These are phyloP conservation scores for Phytophthora rubi DNA, from an alignment of 352 stramenopile species.

Conservation along the genomic window DNA sequence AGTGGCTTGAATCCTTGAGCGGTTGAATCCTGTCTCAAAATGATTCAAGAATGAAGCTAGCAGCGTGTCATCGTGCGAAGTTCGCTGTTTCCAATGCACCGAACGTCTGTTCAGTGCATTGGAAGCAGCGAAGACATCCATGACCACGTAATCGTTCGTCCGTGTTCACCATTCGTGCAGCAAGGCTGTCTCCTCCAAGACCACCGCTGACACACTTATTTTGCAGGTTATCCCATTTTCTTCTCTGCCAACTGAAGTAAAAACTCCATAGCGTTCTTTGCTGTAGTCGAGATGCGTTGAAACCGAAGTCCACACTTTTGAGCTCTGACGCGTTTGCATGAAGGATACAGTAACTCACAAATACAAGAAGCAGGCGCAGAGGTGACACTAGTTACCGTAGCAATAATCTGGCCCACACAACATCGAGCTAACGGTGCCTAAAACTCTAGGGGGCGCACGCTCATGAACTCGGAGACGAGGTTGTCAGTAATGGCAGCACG, in stretches of 20 bases:
- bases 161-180: conserved; percentile 18
- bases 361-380: conserved; percentile 26
- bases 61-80: conserved; percentile 4
- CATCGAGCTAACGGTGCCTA: conserved; percentile 49
- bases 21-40: not conserved
- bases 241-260: conserved; percentile 12
- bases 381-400: conserved; percentile 3
- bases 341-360: conserved; percentile 23
- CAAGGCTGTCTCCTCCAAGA: conserved; percentile 30
- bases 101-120: not conserved
- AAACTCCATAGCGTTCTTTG: conserved; percentile 18
- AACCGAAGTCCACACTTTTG: conserved; percentile 25
- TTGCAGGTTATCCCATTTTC: conserved; percentile 6
- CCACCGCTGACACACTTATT: conserved; percentile 21
- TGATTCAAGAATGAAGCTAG: conserved; percentile 9
- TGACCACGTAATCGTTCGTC: conserved; percentile 10
- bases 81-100: conserved; percentile 2
- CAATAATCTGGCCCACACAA: conserved; percentile 5
- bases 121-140: not conserved
- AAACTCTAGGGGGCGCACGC: conserved; percentile 91
- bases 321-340: conserved; percentile 20
- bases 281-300: conserved; percentile 24
- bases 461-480: conserved; percentile 98
- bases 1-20: conserved; percentile 24
- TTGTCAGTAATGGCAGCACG: conserved; percentile 95